phyloP scores from a whole-genome alignment of 495 filamentous ascomycete genomes.

The Penicillium bovifimosum region DNA sequence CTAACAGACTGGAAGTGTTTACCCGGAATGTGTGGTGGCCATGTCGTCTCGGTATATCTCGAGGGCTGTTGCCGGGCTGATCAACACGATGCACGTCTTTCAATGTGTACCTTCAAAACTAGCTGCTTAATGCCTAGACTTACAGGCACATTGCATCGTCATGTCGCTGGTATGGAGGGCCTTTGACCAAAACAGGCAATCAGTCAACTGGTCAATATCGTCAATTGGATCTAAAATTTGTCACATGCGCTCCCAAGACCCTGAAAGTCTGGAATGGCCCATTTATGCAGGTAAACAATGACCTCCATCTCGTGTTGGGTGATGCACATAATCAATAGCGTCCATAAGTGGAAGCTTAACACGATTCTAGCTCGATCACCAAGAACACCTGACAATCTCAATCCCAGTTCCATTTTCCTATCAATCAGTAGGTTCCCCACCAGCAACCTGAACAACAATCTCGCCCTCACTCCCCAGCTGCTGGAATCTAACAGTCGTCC shows the following conservation, averaged over 20 bases:
- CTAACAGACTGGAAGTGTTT: background rate
- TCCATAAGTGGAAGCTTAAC: background rate
- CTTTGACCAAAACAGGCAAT: no score
- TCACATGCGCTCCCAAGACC: background rate
- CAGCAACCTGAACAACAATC: conserved; percentile 21
- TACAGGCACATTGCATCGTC: no score
- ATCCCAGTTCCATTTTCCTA: background rate
- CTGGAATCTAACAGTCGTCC: conserved; percentile 8
- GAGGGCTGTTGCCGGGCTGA: background rate
- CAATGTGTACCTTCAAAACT: no score
- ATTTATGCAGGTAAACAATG: background rate
- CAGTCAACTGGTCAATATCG: background rate
- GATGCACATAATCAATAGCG: background rate
- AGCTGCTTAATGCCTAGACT: no score
- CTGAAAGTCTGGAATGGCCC: background rate
- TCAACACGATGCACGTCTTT: no score
- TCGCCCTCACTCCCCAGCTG: conserved; percentile 22
- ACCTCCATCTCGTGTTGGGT: background rate
- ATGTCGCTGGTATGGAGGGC: no score
- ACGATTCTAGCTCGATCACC: background rate
- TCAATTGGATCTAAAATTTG: background rate
- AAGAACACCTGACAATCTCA: background rate
- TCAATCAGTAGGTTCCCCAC: background rate
- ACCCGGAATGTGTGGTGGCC: background rate
- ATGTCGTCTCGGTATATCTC: background rate